Base-by-base conservation (phyloP, 2,329 filamentous ascomycete genomes). In the Sporothrix phasma region DNA sequence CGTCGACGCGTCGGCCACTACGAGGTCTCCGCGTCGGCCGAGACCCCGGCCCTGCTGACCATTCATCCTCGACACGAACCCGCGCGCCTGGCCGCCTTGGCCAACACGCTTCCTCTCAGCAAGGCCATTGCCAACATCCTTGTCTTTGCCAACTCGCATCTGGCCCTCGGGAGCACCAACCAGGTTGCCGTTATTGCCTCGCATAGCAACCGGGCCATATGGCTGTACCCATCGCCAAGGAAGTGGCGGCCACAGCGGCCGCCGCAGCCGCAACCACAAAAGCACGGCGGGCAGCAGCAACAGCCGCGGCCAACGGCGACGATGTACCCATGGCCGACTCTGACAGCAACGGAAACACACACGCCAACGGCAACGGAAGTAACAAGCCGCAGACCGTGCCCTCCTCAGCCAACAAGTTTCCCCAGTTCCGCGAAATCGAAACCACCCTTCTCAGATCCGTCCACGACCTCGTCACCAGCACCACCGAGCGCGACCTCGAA, bases 11-110 rank as follows among this genome's bases (percentile, higher is more conserved):
- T 85, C 83, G 62, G 80, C 83, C 83, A 85, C 75, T 85, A 85
- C 74, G 80, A 84, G 74, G 75, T 78, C 63, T 77, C 80, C 70
- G 77, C 77, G 67, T 77, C 76, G 61, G 81, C 80, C 63, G 82
- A 84, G 67, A 78, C 82, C 5, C 90, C 94, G 0, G 96, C 93
- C 15, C 86, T 99, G 41, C 85, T 97, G 61, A 88, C 91, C 69
- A 87, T 99, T n/a, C 71, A 82, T 99, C 72, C 84, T 99, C 78
- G 94, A 99, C 78, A 97, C 93, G 29, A 99, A 99, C 74, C 94
- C 94, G 2, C 89, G 92, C 70, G 92, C 94, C 70, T 79, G 94
- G 86, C 90, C 6, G 81, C 90, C 66, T 84, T 97, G 51, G 81
- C 87, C 66, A 77, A 85, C 64, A 84, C 84, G 37, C 85, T 97